A percentile compares a stretch with the other conserved stretches of the same genome.
These are phyloP conservation scores for Talaromyces amestolkiae DNA, from an alignment of 2,329 filamentous ascomycete genomes.

Conservation along the genomic window DNA sequence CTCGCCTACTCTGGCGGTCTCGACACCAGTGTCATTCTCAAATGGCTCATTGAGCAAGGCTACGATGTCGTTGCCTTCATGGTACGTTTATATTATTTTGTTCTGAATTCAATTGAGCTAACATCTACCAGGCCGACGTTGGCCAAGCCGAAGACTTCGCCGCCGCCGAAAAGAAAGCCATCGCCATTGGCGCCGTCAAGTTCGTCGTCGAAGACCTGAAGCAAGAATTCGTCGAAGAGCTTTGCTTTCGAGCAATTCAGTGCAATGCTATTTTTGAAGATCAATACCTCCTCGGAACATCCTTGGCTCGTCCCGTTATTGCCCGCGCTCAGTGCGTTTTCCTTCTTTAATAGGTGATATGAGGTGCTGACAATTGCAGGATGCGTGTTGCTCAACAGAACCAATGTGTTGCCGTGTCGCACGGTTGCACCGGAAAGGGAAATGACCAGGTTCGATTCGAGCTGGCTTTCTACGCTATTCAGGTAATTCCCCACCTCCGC, in stretches of 20 bases:
- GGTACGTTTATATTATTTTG: neutral
- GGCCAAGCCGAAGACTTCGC: conserved; percentile 67
- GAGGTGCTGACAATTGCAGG: conserved; percentile 6
- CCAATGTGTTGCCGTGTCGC: conserved; percentile 43
- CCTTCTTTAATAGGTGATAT: neutral
- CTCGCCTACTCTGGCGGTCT: conserved; percentile 37
- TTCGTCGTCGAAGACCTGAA: conserved; percentile 64
- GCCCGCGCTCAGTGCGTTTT: conserved; percentile 40
- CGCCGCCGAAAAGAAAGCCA: conserved; percentile 69
- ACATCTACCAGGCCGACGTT: conserved; percentile 56
- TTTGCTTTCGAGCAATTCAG: conserved; percentile 74
- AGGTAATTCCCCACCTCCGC: conserved; percentile 19
- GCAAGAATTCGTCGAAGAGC: conserved; percentile 74
- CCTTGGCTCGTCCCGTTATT: conserved; percentile 48
- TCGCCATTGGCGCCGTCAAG: conserved; percentile 66
- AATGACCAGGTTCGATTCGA: conserved; percentile 52
- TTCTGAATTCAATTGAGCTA: neutral
- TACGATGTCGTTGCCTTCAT: conserved; percentile 62
- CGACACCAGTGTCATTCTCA: conserved; percentile 41
- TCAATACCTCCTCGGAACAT: conserved; percentile 39
- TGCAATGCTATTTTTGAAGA: conserved; percentile 69
- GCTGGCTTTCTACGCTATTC: conserved; percentile 50
- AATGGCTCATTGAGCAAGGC: conserved; percentile 51
- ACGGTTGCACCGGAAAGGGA: conserved; percentile 50
- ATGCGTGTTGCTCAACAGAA: conserved; percentile 43